A percentile compares a stretch with the other conserved stretches of the same genome.
phyloP scores from a whole-genome alignment of 192 early-diverging fungal species.

The Backusella luteola region DNA sequence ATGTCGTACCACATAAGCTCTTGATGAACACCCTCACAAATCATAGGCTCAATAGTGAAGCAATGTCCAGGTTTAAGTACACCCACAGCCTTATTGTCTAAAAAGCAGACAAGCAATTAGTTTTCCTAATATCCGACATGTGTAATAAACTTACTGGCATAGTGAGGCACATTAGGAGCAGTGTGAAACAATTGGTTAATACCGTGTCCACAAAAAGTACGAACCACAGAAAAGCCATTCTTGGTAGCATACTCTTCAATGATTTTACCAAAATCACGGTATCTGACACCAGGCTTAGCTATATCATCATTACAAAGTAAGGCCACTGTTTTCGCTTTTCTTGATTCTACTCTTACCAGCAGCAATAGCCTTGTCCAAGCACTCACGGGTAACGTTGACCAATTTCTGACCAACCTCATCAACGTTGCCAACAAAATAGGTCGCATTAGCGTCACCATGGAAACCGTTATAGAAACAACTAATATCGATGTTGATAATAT shows the following conservation, averaged over 20 bases:
- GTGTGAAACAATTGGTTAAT: conserved; percentile 87
- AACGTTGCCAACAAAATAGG: conserved; percentile 88
- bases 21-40: conserved; percentile 78
- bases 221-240: conserved; percentile 89
- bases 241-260: conserved; percentile 86
- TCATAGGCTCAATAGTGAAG: conserved; percentile 99
- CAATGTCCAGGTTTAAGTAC: conserved; percentile 93
- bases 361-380: conserved; percentile 90
- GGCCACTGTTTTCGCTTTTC: not conserved
- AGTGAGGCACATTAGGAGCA: conserved; percentile 91
- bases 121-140: not conserved
- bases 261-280: conserved; percentile 88
- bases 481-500: conserved; percentile 96
- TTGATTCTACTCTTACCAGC: conserved; percentile 52
- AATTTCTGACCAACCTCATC: conserved; percentile 71
- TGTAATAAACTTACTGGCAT: conserved; percentile 60
- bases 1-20: conserved; percentile 59
- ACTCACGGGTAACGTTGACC: conserved; percentile 80
- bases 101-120: not conserved
- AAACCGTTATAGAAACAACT: conserved; percentile 86
- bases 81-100: conserved; percentile 91
- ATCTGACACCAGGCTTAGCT: conserved; percentile 90
- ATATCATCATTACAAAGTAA: conserved; percentile 12
- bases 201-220: conserved; percentile 93
- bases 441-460: conserved; percentile 95